Percentiles rank a stretch among this genome's conserved stretches.
Evolutionary conservation across 495 filamentous ascomycete genomes (phyloP).

Genomic region (Aspergillus heteromorphus): DNA sequence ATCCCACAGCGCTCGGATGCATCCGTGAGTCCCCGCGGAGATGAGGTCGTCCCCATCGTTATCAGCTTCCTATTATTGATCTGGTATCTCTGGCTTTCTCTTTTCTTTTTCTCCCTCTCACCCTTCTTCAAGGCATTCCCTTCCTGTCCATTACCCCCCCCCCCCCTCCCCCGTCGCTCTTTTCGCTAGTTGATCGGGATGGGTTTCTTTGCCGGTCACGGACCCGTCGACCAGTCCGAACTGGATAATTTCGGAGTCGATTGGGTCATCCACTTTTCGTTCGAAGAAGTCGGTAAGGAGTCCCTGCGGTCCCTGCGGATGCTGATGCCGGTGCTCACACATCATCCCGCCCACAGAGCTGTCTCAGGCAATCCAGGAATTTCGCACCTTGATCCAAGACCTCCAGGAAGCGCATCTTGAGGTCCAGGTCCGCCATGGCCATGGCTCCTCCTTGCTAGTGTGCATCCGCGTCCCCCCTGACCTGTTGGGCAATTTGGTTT

Average conservation of each 20-base stretch:
- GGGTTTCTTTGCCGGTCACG: slow-evolving; percentile 7
- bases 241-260: slow-evolving; percentile 38
- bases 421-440: slow-evolving; percentile 79
- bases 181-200: slow-evolving; percentile 14
- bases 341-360: slow-evolving; percentile 45
- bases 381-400: slow-evolving; percentile 66
- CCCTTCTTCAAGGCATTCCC: not conserved
- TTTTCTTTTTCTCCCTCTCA: not conserved
- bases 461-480: slow-evolving; percentile 64
- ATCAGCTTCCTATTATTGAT: not conserved
- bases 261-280: slow-evolving; percentile 40
- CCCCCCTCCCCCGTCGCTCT: not conserved
- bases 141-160: not conserved
- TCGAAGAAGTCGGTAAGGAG: slow-evolving; percentile 30
- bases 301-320: not conserved
- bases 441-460: slow-evolving; percentile 67
- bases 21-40: not conserved
- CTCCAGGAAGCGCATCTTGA: slow-evolving; percentile 71
- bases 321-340: not conserved
- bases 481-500: slow-evolving; percentile 47
- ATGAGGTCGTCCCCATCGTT: slow-evolving; percentile 3
- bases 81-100: not conserved
- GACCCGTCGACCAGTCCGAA: slow-evolving; percentile 20
- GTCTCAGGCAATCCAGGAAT: slow-evolving; percentile 61
- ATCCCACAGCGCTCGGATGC: not conserved